A percentile compares a stretch with the other conserved stretches of the same genome.
phyloP scores from a whole-genome alignment of 2,329 filamentous ascomycete genomes.

The Ophiostoma pallidulum region DNA sequence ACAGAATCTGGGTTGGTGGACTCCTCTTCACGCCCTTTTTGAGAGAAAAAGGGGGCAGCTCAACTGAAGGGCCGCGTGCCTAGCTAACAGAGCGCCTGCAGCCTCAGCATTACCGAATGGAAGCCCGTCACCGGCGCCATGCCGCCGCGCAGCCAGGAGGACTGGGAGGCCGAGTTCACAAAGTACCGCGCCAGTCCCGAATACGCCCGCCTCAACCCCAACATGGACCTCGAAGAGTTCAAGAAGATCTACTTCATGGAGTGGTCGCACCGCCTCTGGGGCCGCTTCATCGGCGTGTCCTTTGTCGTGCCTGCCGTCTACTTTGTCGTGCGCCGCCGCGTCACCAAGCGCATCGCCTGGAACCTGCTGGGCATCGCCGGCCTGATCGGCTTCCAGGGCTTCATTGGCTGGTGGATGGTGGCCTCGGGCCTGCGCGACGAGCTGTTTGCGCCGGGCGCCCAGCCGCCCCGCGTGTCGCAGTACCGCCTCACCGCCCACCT shows the following conservation, averaged over 20 bases:
- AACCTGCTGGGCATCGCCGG: constrained; percentile 74
- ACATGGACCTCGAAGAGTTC: constrained; percentile 89
- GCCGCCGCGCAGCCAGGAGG: constrained; percentile 65
- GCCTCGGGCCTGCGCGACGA: constrained; percentile 94
- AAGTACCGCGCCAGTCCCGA: constrained; percentile 91
- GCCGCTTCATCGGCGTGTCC: constrained; percentile 78
- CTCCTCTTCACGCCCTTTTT: neutral
- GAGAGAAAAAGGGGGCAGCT: too few relatives aligned
- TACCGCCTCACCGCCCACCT: constrained; percentile 88
- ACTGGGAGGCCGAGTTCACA: constrained; percentile 88
- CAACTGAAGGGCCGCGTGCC: neutral
- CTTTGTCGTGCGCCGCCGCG: constrained; percentile 71
- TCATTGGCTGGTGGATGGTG: constrained; percentile 99
- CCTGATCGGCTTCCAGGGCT: constrained; percentile 88
- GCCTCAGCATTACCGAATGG: constrained; percentile 98
- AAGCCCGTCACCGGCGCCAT: constrained; percentile 87
- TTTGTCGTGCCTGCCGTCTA: constrained; percentile 84
- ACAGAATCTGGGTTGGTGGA: constrained; percentile 80
- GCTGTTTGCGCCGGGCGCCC: constrained; percentile 79
- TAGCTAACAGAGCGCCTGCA: constrained; percentile 30
- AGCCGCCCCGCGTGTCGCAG: constrained; percentile 88
- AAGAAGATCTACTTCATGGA: constrained; percentile 99
- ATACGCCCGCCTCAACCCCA: constrained; percentile 81
- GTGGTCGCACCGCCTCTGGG: constrained; percentile 94
- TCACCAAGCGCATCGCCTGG: constrained; percentile 66